phyloP scores from a whole-genome alignment of 2,329 filamentous ascomycete genomes.

The Pseudogymnoascus destructans region DNA sequence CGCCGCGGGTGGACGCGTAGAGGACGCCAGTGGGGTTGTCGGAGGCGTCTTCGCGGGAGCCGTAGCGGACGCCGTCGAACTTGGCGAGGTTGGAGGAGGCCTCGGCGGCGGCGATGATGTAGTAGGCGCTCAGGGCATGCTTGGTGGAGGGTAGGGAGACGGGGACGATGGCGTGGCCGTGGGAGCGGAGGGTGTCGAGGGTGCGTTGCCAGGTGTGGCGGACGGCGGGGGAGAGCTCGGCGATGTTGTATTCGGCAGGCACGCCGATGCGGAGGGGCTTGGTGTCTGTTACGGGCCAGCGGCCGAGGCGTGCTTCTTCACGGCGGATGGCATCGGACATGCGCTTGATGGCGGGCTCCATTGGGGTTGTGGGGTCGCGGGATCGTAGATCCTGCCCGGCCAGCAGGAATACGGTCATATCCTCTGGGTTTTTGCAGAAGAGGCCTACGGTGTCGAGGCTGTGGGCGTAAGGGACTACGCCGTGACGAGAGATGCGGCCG shows the following conservation, averaged over 20 bases:
- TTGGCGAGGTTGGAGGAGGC: slow-evolving; percentile 92
- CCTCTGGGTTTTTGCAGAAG: slow-evolving; percentile 33
- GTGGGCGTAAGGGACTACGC: slow-evolving; percentile 61
- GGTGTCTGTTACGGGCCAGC: neutral
- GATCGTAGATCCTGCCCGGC: slow-evolving; percentile 12
- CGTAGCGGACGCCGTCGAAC: slow-evolving; percentile 94
- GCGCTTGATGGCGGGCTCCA: neutral
- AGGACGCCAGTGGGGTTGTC: slow-evolving; percentile 50
- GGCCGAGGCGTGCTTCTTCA: neutral
- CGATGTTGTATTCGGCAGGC: slow-evolving; percentile 74
- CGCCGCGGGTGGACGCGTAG: slow-evolving; percentile 62
- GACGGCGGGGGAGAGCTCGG: slow-evolving; percentile 59
- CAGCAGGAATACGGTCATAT: slow-evolving; percentile 25
- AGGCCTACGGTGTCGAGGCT: slow-evolving; percentile 62
- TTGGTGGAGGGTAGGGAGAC: slow-evolving; percentile 74
- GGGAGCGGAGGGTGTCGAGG: slow-evolving; percentile 43
- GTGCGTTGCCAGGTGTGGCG: slow-evolving; percentile 55
- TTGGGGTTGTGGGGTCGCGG: slow-evolving; percentile 28
- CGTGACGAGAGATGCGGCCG: slow-evolving; percentile 53
- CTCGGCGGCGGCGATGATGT: slow-evolving; percentile 87
- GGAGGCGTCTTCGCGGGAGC: slow-evolving; percentile 31
- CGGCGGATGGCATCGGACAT: neutral
- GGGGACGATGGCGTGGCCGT: slow-evolving; percentile 60
- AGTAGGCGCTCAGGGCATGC: slow-evolving; percentile 83
- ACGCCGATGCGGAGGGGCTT: slow-evolving; percentile 36